These are phyloP conservation scores for Sugiyamaella marilandica DNA, from an alignment of 805 yeast species.

Conservation along the genomic window DNA sequence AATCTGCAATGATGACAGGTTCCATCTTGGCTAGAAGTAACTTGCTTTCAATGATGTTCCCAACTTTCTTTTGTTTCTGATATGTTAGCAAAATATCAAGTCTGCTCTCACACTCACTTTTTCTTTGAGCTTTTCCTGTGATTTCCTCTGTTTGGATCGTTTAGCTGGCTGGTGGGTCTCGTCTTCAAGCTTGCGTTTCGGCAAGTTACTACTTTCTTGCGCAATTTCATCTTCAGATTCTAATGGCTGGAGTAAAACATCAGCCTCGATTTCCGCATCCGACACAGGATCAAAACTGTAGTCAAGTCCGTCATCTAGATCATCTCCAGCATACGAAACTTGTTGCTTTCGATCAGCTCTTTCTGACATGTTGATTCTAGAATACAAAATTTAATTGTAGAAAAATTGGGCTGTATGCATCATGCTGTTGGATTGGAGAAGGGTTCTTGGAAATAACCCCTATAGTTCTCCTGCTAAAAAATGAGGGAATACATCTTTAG, in stretches of 20 bases:
- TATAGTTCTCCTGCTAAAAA: no score
- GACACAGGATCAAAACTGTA: conserved; percentile 47
- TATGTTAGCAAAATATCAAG: background rate
- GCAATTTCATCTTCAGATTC: conserved; percentile 32
- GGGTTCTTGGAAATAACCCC: no score
- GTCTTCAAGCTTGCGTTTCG: conserved; percentile 15
- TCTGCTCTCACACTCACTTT: conserved; percentile 15
- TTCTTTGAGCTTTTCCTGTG: conserved; percentile 19
- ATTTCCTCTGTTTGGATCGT: conserved; percentile 28
- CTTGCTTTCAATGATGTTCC: conserved; percentile 57
- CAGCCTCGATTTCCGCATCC: conserved; percentile 34
- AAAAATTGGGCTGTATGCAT: background rate
- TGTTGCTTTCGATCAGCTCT: no score
- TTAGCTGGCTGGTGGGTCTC: conserved; percentile 19
- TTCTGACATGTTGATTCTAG: no score
- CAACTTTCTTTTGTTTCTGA: conserved; percentile 61
- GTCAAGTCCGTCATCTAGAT: conserved; percentile 71
- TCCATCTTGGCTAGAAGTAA: conserved; percentile 48
- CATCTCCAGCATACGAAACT: conserved; percentile 46
- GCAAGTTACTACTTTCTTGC: conserved; percentile 21
- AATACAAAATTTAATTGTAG: background rate
- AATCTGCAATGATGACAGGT: conserved; percentile 62
- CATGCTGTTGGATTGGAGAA: no score
- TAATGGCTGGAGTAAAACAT: conserved; percentile 16
- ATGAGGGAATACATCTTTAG: no score